Evolutionary conservation across 2,329 filamentous ascomycete genomes (phyloP).

Genomic region (Colletotrichum lindemuthianum): DNA sequence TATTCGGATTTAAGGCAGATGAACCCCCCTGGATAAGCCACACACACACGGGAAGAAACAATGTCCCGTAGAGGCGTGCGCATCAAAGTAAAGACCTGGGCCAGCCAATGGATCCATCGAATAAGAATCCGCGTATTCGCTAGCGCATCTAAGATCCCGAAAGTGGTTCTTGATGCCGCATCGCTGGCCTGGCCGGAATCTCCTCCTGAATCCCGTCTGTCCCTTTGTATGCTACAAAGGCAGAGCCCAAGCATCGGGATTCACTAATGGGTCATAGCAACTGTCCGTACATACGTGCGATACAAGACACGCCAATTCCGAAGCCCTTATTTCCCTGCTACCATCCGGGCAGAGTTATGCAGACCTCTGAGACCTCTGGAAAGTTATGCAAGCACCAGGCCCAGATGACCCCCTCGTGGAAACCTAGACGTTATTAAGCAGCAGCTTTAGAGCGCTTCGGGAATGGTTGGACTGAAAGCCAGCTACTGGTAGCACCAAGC

Average conservation of each 20-base stretch:
- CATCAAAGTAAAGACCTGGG: background rate
- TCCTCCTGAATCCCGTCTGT: too few relatives aligned
- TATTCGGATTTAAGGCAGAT: background rate
- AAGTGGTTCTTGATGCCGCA: too few relatives aligned
- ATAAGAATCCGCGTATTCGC: background rate
- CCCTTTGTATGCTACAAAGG: too few relatives aligned
- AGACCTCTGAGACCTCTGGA: conserved; percentile 7
- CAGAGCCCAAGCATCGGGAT: background rate
- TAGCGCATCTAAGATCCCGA: background rate
- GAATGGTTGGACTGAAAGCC: background rate
- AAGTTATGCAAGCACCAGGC: conserved; percentile 13
- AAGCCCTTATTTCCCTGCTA: conserved; percentile 24
- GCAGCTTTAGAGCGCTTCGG: background rate
- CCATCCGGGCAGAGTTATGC: conserved; percentile 24
- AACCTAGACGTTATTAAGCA: background rate
- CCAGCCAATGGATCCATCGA: background rate
- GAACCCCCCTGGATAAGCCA: background rate
- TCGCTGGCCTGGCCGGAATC: too few relatives aligned
- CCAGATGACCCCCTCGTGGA: conserved; percentile 14
- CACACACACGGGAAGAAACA: background rate
- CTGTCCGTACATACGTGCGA: conserved; percentile 1
- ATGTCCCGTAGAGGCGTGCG: background rate
- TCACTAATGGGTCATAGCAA: conserved; percentile 8
- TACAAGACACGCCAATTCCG: conserved; percentile 10
- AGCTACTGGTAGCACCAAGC: background rate